Percentiles rank a stretch among this genome's conserved stretches.
These are phyloP conservation scores for Recurvomyces mirabilis DNA, from an alignment of 495 filamentous ascomycete genomes.

Conservation along the genomic window DNA sequence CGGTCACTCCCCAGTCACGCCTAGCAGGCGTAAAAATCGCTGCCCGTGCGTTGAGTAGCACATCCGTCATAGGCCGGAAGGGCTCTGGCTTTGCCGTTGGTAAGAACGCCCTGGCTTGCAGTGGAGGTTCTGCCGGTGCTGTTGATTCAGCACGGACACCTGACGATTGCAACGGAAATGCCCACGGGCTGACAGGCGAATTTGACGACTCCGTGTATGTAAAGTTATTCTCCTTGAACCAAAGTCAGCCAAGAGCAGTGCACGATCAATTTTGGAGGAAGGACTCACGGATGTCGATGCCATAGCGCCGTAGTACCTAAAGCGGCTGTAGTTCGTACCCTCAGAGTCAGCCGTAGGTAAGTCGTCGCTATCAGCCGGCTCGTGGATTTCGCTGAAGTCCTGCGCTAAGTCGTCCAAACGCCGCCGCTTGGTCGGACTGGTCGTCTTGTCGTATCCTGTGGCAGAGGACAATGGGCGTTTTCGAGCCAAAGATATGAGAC, in stretches of 20 bases:
- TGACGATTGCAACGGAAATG: background rate
- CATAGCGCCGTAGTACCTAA: background rate
- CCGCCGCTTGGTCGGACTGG: background rate
- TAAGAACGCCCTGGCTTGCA: too few relatives aligned
- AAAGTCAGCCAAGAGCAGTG: background rate
- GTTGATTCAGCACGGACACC: background rate
- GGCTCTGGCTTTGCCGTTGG: too few relatives aligned
- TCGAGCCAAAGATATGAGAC: background rate
- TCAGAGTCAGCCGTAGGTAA: background rate
- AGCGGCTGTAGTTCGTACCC: background rate
- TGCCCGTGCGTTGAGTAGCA: too few relatives aligned
- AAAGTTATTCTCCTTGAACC: background rate
- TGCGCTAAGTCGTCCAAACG: background rate
- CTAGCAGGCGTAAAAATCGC: too few relatives aligned
- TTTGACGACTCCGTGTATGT: background rate
- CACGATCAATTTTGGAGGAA: background rate
- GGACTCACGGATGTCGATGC: background rate
- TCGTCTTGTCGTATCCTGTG: background rate
- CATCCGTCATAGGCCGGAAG: too few relatives aligned
- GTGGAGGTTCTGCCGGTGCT: background rate
- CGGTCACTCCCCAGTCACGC: background rate
- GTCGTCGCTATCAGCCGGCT: background rate
- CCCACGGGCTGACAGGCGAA: background rate
- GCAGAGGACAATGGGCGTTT: background rate
- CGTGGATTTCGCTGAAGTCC: background rate